These are phyloP conservation scores for Cucurbita argyrosperma DNA, from an alignment of 306 rosid genomes.

Conservation along the genomic window DNA sequence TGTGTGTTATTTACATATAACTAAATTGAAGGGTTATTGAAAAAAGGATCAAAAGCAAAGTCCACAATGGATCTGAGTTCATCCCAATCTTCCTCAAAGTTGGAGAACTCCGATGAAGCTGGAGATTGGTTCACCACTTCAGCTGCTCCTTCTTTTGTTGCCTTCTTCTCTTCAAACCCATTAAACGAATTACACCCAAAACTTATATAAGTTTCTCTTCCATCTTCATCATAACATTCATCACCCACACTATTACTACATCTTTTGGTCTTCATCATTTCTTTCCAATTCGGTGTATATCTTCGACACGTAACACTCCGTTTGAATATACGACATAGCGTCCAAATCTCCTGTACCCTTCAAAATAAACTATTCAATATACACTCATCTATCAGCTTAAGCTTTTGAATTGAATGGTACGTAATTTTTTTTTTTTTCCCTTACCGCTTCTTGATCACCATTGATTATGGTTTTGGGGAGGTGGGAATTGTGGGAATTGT, in stretches of 20 bases:
- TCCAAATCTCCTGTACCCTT: conserved; percentile 77
- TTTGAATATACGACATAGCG: conserved; percentile 71
- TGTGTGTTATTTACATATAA: not conserved
- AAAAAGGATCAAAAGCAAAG: conserved; percentile 35
- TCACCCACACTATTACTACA: not conserved
- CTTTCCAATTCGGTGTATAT: conserved; percentile 37
- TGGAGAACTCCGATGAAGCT: conserved; percentile 20
- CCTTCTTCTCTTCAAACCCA: conserved; percentile 23
- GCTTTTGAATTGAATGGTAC: not conserved
- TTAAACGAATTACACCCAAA: not conserved
- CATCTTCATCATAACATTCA: not conserved
- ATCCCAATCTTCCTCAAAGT: conserved; percentile 29
- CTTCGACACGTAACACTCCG: conserved; percentile 37
- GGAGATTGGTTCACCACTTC: not conserved
- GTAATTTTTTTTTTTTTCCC: not conserved
- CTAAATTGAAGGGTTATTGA: not conserved
- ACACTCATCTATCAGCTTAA: not conserved
- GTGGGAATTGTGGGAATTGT: not conserved
- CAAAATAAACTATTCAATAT: not conserved
- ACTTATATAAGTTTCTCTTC: not conserved
- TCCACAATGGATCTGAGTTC: conserved; percentile 64
- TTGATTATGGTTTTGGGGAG: not conserved
- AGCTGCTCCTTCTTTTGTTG: conserved; percentile 7
- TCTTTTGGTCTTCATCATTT: not conserved
- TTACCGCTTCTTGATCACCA: conserved; percentile 52